Evolutionary conservation across 208 protist genomes (phyloP).

Genomic region (Zelonia costaricensis): DNA sequence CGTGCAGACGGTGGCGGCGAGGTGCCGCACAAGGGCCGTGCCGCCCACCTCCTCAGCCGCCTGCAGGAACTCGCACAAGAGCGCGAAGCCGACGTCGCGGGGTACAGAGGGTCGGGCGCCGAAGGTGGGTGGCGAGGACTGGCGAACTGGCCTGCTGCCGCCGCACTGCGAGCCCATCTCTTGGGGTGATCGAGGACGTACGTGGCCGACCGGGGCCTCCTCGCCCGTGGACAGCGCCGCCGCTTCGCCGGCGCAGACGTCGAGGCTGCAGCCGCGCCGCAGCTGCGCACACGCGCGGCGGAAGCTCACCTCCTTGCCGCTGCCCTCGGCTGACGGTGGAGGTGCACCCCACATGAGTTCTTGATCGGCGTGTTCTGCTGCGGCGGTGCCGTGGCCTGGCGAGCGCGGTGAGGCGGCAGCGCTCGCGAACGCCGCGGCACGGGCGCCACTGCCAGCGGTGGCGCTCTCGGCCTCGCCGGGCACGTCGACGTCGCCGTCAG

Average conservation of each 20-base stretch:
- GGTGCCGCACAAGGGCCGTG: constrained; percentile 1
- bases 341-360: background rate
- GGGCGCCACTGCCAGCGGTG: background rate
- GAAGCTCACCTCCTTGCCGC: constrained; percentile 28
- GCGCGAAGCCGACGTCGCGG: constrained; percentile 17
- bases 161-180: too few relatives aligned
- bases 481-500: constrained; percentile 8
- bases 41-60: constrained; percentile 3
- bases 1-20: constrained; percentile 5
- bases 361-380: background rate
- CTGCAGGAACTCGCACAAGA: constrained; percentile 12
- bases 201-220: background rate
- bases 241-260: background rate
- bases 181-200: background rate
- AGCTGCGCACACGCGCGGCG: constrained; percentile 4
- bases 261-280: background rate
- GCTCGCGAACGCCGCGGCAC: background rate
- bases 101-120: background rate
- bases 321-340: background rate
- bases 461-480: background rate
- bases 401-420: background rate
- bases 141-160: too few relatives aligned
- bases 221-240: background rate
- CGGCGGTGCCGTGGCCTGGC: too few relatives aligned
- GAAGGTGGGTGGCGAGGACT: background rate